Base-by-base conservation (phyloP, 208 protist species). In the Tritrichomonas foetus region DNA sequence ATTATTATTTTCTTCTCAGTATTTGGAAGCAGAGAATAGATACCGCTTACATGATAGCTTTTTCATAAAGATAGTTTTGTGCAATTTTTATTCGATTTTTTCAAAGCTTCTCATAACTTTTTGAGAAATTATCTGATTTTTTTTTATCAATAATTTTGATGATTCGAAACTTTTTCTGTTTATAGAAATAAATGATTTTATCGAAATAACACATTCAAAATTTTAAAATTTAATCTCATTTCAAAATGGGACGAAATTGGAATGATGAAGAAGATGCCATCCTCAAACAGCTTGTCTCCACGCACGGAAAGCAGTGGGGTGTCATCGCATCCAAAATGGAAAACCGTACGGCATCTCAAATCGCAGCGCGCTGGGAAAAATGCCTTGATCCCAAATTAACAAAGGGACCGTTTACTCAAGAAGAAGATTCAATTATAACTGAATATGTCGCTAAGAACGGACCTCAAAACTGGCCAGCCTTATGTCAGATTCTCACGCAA, bases 291-390 rank as follows among this genome's bases (percentile, higher is more conserved):
- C 41, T 82, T 3, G 41, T 82, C n/a, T 14, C 33, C 11, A 14
- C n/a, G 3, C 74, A 82, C 25, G 74, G 74, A 30, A 82, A 82
- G 41, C 74, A 82, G 30, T 82, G 74, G 74, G 50, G 41, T 82
- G 11, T 82, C 0, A 82, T 82, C 25, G 33, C 74, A 9, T 50
- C 33, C 1, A 47, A 82, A 20, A 47, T 82, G 16, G 14, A 25
- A 25, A 82, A 47, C 50, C 33, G 74, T 50, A 82, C 74, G 50
- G 41, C 74, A n/a, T 82, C 74, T 33, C 74, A 82, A 50, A 36
- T 82, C 41, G n/a, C 74, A 14, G n/a, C 74, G 1, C 30, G 74
- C 25, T 82, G 74, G 74, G 74, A 82, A 82, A 82, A 82, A 82
- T 82, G 74, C 25, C 30, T 82, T n/a, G 41, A 82, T 82, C 74